Conservation (phyloP, 352 stramenopile species). For the Globisporangium abappressorium region DNA sequence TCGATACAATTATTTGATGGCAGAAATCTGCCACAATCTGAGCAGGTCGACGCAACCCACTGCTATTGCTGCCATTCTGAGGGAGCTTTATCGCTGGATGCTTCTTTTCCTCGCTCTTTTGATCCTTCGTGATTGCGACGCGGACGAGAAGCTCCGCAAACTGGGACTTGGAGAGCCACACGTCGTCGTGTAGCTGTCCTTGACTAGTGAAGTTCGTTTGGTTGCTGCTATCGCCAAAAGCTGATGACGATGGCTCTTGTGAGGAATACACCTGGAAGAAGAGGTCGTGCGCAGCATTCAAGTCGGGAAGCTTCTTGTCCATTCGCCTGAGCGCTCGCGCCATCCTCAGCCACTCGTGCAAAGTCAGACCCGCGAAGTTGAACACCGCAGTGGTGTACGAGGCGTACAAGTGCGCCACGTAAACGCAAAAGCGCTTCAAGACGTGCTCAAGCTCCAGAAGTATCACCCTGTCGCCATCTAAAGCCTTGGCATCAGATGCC, state of each 20-base stretch:
- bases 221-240: not conserved
- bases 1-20: constrained; percentile 30
- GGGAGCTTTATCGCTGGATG: not conserved
- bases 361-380: constrained; percentile 20
- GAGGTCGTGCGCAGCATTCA: not conserved
- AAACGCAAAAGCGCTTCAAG: constrained; percentile 35
- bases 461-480: not conserved
- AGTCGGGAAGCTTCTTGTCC: constrained; percentile 23
- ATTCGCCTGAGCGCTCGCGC: constrained; percentile 29
- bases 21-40: constrained; percentile 44
- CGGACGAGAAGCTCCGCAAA: constrained; percentile 20
- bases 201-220: not conserved
- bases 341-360: constrained; percentile 34
- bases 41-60: constrained; percentile 11
- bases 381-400: constrained; percentile 29
- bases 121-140: constrained; percentile 4
- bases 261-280: constrained; percentile 10
- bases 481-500: not conserved
- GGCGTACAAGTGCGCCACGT: constrained; percentile 45
- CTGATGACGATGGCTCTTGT: not conserved
- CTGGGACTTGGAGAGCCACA: constrained; percentile 14
- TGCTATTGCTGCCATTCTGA: not conserved
- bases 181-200: not conserved
- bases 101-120: not conserved
- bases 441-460: constrained; percentile 33